Base-by-base conservation (phyloP, 768 basidiomycete species). In the Rhodotorula diobovata region DNA sequence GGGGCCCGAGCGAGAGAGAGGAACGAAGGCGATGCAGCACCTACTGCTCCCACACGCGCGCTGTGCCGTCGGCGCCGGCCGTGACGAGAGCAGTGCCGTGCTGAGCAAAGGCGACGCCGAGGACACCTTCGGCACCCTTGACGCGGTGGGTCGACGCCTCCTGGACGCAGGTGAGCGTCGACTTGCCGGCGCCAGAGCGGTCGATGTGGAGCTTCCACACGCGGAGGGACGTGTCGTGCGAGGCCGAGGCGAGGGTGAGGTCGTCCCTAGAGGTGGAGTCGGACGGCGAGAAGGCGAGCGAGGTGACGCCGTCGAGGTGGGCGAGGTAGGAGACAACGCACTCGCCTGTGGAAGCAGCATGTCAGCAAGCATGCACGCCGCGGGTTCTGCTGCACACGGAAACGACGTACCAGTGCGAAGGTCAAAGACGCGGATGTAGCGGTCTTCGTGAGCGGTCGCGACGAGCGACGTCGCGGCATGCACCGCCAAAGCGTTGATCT, bases 11-110 rank as follows among this genome's bases (percentile, higher is more conserved):
- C 4, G 20, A 25, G 5, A 12, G 28, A 21, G 21, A 5, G 43
- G 25, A 16, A 60, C 45, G 45, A 20, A 7, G 18, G 7, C 48
- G 43, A 12, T 18, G 66, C 53, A 18, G 18, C 8, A 34, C 0
- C 39, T 51, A 48, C 54, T 48, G 32, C 34, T 43, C 32, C 72
- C 72, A 96, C 37, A 97, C 83, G 81, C 92, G 92, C 70, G 97
- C 87, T 56, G 92, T 89, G 37, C 94, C 93, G 81, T 97, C 95
- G 21, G 92, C 91, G n/a, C 95, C 95, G 30, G 91, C 90, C 79
- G 91, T 95, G 25, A 89, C 91, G 85, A 96, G 87, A 78, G 93
- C 87, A 39, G 90, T 89, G 67, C 93, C 80, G 70, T 88, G 85
- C 21, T 89, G 87, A 79, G 92, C 90, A 81, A 90, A 90, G 73